Percentiles rank a stretch among this genome's conserved stretches.
phyloP scores from a whole-genome alignment of 352 stramenopile genomes.

The Pythium insidiosum region DNA sequence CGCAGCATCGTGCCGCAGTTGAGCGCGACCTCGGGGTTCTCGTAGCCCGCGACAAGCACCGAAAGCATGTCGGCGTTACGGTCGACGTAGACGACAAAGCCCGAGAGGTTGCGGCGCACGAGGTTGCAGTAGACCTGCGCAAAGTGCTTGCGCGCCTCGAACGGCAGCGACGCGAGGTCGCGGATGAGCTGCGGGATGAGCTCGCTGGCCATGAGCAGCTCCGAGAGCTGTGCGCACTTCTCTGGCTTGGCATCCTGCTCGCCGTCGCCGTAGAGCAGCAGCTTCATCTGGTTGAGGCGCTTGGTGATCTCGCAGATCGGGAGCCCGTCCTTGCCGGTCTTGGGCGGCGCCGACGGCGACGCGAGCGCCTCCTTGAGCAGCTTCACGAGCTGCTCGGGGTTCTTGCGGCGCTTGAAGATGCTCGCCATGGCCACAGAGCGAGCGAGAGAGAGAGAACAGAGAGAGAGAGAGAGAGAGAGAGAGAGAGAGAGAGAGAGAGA shows the following conservation, averaged over 20 bases:
- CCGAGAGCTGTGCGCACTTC: constrained; percentile 72
- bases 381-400: constrained; percentile 74
- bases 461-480: not conserved
- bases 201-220: constrained; percentile 56
- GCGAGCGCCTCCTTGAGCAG: constrained; percentile 65
- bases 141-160: constrained; percentile 83
- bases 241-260: constrained; percentile 72
- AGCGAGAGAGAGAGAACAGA: too few relatives aligned
- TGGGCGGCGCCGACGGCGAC: constrained; percentile 34
- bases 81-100: constrained; percentile 80
- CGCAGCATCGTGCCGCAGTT: constrained; percentile 88
- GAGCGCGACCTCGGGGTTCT: constrained; percentile 81
- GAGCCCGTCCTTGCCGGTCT: constrained; percentile 57
- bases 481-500: too few relatives aligned
- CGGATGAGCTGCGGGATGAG: constrained; percentile 67
- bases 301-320: constrained; percentile 67
- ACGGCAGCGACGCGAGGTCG: constrained; percentile 64
- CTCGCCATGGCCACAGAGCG: constrained; percentile 29
- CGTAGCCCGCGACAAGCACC: constrained; percentile 75
- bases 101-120: constrained; percentile 74
- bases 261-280: constrained; percentile 73
- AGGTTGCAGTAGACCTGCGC: constrained; percentile 88
- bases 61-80: constrained; percentile 64
- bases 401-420: constrained; percentile 76
- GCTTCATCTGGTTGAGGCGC: constrained; percentile 80